Evolutionary conservation across 805 yeast species (phyloP), one percentile per base, ranked within the genome.

Genomic region (Naumovozyma baii): DNA sequence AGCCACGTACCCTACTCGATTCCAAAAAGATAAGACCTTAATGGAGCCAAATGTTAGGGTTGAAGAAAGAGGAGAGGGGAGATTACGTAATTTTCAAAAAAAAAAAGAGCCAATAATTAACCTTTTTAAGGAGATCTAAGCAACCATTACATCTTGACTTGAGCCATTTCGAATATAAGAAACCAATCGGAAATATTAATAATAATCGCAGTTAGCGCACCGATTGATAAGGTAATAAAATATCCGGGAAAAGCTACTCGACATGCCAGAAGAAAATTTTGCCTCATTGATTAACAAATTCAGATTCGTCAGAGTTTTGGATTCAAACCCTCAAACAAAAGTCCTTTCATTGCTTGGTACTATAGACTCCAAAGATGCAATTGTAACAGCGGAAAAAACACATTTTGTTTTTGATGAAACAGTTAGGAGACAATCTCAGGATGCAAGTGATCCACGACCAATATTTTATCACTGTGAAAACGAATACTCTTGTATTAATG

Each of bases 381-480:
- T 90, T 12, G 50, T 86, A 12, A 68, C 80, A 3, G 57, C 84
- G 2, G 95, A 86, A 51, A 85, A 83, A 56, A 69, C 87, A 0
- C 81, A 76, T 40, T 86, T 83, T 57, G 55, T 60, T 18, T 45
- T 61, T 33, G 62, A 62, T 18, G 57, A 57, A 26, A 48, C 53
- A 8, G 33, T 34, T 5, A 31, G 43, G 16, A 45, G 38, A 29
- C 46, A 31, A 14, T 37, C 41, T 25, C 34, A 39, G 19, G 29
- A 19, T 13, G 39, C 20, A n/a, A 25, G 18, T 9, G 18, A 19
- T 28, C 44, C 42, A 9, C 5, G 13, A 18, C 58, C 58, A 8
- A 39, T 52, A 5, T 44, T 48, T 30, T 51, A 49, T 35, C 45
- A 49, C n/a, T 52, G 57, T 44, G 57, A 52, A 20, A 49, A 43